phyloP scores from a whole-genome alignment of 495 filamentous ascomycete species.

The Penicillium nucicola region DNA sequence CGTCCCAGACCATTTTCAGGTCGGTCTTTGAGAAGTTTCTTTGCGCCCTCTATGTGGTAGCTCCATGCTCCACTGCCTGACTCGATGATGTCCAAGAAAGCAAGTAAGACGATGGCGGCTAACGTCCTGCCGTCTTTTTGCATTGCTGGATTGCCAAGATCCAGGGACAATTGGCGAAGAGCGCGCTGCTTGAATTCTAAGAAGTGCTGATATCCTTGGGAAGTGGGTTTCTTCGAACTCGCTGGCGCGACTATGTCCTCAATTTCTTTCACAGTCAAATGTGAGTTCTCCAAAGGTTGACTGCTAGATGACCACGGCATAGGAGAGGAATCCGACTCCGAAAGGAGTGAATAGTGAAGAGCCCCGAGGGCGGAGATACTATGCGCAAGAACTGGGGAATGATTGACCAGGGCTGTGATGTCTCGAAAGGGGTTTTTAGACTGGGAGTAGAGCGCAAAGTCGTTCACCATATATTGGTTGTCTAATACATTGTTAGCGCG shows the following conservation, averaged over 20 bases:
- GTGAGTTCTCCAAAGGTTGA: slow-evolving; percentile 10
- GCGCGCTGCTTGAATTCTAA: slow-evolving; percentile 43
- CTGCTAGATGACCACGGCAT: slow-evolving; percentile 36
- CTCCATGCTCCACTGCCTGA: slow-evolving; percentile 47
- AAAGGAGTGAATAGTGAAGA: slow-evolving; percentile 38
- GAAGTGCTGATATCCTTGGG: slow-evolving; percentile 40
- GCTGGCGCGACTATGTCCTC: slow-evolving; percentile 28
- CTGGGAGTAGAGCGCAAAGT: slow-evolving; percentile 39
- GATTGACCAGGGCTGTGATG: slow-evolving; percentile 35
- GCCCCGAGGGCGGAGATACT: slow-evolving; percentile 41
- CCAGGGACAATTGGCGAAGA: slow-evolving; percentile 36
- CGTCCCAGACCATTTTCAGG: slow-evolving; percentile 19
- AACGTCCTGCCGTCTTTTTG: slow-evolving; percentile 41
- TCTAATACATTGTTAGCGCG: slow-evolving; percentile 20
- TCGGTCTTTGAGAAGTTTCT: slow-evolving; percentile 36
- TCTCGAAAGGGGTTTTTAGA: slow-evolving; percentile 42
- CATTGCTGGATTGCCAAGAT: slow-evolving; percentile 32
- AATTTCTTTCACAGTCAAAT: slow-evolving; percentile 24
- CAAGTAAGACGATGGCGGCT: slow-evolving; percentile 41
- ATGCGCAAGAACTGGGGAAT: slow-evolving; percentile 38
- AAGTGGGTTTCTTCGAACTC: slow-evolving; percentile 24
- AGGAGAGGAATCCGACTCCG: slow-evolving; percentile 31
- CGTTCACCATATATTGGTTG: slow-evolving; percentile 31
- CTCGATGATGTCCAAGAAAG: slow-evolving; percentile 43
- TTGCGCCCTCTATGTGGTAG: slow-evolving; percentile 47